These are phyloP conservation scores for Peronosclerospora sorghi DNA, from an alignment of 352 stramenopile species.

Conservation along the genomic window DNA sequence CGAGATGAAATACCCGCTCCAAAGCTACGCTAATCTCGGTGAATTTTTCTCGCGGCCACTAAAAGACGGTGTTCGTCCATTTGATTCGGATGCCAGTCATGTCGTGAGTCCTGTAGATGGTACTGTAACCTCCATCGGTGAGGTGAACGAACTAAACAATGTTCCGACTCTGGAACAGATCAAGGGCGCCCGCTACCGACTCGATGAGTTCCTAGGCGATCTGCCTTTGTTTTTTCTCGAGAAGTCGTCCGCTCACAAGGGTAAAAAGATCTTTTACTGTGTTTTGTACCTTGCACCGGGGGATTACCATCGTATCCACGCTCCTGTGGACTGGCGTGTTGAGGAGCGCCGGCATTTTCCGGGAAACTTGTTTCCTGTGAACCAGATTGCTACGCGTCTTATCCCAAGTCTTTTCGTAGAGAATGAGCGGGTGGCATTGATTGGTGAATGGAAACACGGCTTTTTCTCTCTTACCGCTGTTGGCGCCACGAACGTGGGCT, in stretches of 20 bases:
- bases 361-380: slow-evolving; percentile 75
- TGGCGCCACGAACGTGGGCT: slow-evolving; percentile 82
- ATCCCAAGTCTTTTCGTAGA: slow-evolving; percentile 76
- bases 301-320: slow-evolving; percentile 84
- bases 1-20: slow-evolving; percentile 74
- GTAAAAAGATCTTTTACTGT: slow-evolving; percentile 65
- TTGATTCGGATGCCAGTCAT: slow-evolving; percentile 20
- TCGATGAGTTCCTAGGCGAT: slow-evolving; percentile 71
- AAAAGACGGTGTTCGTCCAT: slow-evolving; percentile 50
- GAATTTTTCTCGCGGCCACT: slow-evolving; percentile 80
- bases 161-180: slow-evolving; percentile 68
- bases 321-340: slow-evolving; percentile 65
- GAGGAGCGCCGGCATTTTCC: slow-evolving; percentile 71
- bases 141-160: slow-evolving; percentile 32
- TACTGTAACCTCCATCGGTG: slow-evolving; percentile 41
- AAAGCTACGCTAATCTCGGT: slow-evolving; percentile 62
- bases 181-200: slow-evolving; percentile 67
- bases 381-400: slow-evolving; percentile 43
- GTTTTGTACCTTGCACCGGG: slow-evolving; percentile 78
- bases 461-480: slow-evolving; percentile 81
- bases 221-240: slow-evolving; percentile 47
- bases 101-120: slow-evolving; percentile 54
- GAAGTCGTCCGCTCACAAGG: slow-evolving; percentile 9
- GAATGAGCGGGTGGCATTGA: slow-evolving; percentile 69
- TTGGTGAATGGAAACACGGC: slow-evolving; percentile 66